A percentile compares a stretch with the other conserved stretches of the same genome.
Conservation (phyloP, 495 filamentous ascomycete species). For the Aspergillus carlsbadensis region DNA sequence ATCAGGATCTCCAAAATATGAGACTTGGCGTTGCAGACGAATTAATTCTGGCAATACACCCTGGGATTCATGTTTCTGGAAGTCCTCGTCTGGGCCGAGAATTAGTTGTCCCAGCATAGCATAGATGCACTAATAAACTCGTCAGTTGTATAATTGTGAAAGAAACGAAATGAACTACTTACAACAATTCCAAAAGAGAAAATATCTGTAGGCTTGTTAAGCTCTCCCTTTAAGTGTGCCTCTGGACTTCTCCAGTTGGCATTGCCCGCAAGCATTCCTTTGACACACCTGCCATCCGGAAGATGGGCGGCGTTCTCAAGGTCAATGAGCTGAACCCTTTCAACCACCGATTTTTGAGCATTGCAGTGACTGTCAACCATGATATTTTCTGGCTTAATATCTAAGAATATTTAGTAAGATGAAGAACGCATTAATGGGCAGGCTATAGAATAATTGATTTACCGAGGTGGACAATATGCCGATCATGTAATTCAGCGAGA, state of each 20-base stretch:
- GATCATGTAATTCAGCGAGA: conserved; percentile 43
- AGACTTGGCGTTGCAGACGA: too few relatives aligned
- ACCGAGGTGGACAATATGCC: conserved; percentile 46
- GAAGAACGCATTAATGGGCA: background rate
- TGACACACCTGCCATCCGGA: conserved; percentile 24
- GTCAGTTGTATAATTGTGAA: too few relatives aligned
- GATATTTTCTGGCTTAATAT: conserved; percentile 33
- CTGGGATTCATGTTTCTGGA: too few relatives aligned
- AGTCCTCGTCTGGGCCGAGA: too few relatives aligned
- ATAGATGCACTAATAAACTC: too few relatives aligned
- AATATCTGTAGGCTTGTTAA: too few relatives aligned
- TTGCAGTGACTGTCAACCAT: conserved; percentile 21
- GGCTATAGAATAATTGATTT: conserved; percentile 1
- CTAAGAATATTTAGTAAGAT: conserved; percentile 18
- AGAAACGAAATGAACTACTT: too few relatives aligned
- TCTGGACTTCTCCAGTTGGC: conserved; percentile 39
- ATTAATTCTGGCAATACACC: too few relatives aligned
- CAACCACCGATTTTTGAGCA: conserved; percentile 29
- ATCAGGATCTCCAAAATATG: too few relatives aligned
- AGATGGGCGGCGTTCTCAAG: conserved; percentile 48
- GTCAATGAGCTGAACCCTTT: conserved; percentile 36
- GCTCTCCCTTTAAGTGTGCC: conserved; percentile 32
- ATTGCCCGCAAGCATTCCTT: conserved; percentile 34
- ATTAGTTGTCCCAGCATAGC: too few relatives aligned
- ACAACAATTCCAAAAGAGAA: too few relatives aligned